These are phyloP conservation scores for Scytalidium lignicola DNA, from an alignment of 2,329 filamentous ascomycete species.

Conservation along the genomic window DNA sequence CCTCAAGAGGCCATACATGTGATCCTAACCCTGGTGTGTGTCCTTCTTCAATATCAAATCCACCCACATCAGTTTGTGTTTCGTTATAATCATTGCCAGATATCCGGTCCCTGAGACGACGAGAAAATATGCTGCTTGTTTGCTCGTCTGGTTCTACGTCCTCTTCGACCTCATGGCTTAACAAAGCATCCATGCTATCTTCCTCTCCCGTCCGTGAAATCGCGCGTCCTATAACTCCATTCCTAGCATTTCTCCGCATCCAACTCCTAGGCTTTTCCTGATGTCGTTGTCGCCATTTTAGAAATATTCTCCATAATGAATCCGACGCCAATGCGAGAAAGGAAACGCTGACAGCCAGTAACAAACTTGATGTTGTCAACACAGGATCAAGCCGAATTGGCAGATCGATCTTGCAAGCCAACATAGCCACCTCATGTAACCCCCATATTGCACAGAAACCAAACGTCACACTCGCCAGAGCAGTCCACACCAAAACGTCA, in stretches of 20 bases:
- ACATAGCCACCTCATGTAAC: constrained; percentile 10
- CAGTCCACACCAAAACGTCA: constrained; percentile 6
- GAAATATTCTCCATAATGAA: constrained; percentile 3
- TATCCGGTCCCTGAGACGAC: too few species aligned
- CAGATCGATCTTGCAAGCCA: constrained; percentile 10
- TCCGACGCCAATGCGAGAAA: constrained; percentile 7
- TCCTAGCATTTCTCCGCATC: background rate
- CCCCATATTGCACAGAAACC: constrained; percentile 10
- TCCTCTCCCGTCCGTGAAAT: background rate
- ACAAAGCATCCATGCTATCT: background rate
- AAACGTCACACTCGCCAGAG: constrained; percentile 7
- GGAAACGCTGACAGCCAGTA: constrained; percentile 8
- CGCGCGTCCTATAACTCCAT: background rate
- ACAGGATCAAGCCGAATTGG: constrained; percentile 4
- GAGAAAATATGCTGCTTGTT: too few species aligned
- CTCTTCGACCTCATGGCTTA: background rate
- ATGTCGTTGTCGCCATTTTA: background rate
- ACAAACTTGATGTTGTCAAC: constrained; percentile 4
- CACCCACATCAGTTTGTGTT: too few species aligned
- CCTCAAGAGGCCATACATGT: too few species aligned
- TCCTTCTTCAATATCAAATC: too few species aligned
- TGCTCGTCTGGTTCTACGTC: background rate
- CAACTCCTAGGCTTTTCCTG: background rate
- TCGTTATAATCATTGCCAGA: too few species aligned
- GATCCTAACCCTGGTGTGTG: too few species aligned